phyloP scores from a whole-genome alignment of 148 eudicot species.

The Rhododendron kiyosumense region DNA sequence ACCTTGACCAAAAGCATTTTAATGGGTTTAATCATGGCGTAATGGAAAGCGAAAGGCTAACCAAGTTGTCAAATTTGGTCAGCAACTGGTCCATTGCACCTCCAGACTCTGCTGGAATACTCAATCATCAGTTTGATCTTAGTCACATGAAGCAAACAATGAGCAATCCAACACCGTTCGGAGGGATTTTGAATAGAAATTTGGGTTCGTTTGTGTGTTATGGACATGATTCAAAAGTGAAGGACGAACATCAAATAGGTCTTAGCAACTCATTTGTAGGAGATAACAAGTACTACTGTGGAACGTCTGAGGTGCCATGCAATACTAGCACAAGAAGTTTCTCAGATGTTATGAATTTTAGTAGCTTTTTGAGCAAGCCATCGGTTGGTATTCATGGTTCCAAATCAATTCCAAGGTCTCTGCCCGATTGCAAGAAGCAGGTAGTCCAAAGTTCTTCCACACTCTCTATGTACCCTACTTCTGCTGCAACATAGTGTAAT shows the following conservation, averaged over 20 bases:
- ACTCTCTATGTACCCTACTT: neutral
- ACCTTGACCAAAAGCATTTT: conserved; percentile 8
- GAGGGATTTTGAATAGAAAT: neutral
- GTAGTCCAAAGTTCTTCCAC: conserved; percentile 8
- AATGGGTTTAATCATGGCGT: neutral
- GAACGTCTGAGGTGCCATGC: conserved; percentile 5
- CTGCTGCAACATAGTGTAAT: neutral
- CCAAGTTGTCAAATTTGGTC: conserved; percentile 12
- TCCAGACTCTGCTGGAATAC: neutral
- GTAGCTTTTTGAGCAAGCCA: conserved; percentile 13
- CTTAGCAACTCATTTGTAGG: neutral
- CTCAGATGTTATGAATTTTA: conserved; percentile 7
- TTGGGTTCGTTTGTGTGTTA: neutral
- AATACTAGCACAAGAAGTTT: conserved; percentile 11
- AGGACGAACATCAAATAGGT: conserved; percentile 21
- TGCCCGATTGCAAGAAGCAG: conserved; percentile 19
- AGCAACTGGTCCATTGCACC: conserved; percentile 19
- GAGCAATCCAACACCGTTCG: neutral
- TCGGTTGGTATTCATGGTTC: conserved; percentile 1
- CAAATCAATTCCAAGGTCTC: conserved; percentile 10
- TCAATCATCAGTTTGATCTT: conserved; percentile 10
- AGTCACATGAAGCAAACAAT: neutral
- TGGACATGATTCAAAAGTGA: conserved; percentile 9
- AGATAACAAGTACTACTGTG: conserved; percentile 13
- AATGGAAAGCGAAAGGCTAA: conserved; percentile 16